These are phyloP conservation scores for Rhizoclosmatium hyalinum DNA, from an alignment of 371 early-diverging fungal species.

Conservation along the genomic window DNA sequence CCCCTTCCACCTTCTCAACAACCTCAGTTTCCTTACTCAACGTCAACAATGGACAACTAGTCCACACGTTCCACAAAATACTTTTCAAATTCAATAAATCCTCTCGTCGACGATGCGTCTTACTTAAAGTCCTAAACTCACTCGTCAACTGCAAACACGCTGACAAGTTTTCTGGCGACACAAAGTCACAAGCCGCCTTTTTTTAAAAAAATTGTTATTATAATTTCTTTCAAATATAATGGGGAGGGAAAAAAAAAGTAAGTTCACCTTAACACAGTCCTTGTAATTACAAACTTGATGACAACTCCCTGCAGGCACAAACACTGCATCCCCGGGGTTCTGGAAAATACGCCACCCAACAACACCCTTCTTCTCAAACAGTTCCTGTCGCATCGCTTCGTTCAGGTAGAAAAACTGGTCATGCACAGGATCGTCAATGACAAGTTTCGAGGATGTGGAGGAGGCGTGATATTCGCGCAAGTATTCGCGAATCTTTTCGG, in stretches of 20 bases:
- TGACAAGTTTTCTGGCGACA: conserved; percentile 70
- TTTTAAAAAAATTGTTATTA: background rate
- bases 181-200: conserved; percentile 68
- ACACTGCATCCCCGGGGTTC: conserved; percentile 73
- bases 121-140: conserved; percentile 54
- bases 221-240: background rate
- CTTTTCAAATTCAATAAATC: conserved; percentile 45
- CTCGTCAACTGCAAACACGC: conserved; percentile 52
- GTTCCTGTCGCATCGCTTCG: conserved; percentile 41
- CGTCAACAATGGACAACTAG: conserved; percentile 16
- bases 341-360: conserved; percentile 64
- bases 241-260: background rate
- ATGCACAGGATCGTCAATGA: conserved; percentile 65
- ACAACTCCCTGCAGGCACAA: conserved; percentile 75
- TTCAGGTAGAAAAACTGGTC: conserved; percentile 69
- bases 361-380: conserved; percentile 53
- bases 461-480: conserved; percentile 37
- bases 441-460: background rate
- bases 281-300: conserved; percentile 76
- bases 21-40: too few relatives aligned
- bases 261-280: conserved; percentile 62
- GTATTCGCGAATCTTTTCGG: conserved; percentile 54
- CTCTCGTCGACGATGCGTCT: conserved; percentile 46
- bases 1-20: too few relatives aligned
- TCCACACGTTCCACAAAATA: conserved; percentile 32